These are phyloP conservation scores for Colletotrichum limetticola DNA, from an alignment of 2,329 filamentous ascomycete genomes.

Conservation along the genomic window DNA sequence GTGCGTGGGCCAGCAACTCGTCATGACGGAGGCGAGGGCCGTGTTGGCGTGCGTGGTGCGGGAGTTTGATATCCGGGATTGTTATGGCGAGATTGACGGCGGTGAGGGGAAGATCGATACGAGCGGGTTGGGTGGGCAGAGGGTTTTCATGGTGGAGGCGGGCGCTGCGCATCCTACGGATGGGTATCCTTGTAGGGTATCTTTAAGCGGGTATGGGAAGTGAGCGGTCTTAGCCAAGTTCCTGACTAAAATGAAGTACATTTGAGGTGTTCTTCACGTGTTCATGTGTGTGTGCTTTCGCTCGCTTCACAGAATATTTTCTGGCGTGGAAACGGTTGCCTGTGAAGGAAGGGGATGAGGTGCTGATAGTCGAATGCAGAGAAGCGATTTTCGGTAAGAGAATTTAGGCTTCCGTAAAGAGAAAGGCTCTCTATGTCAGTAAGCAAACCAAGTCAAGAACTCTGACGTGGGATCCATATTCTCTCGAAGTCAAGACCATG, in stretches of 20 bases:
- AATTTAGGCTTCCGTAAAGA: neutral
- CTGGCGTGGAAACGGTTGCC: too few relatives aligned
- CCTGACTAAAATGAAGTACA: neutral
- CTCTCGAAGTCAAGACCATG: neutral
- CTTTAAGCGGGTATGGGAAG: slow-evolving; percentile 11
- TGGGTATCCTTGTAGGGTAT: slow-evolving; percentile 28
- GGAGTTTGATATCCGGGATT: slow-evolving; percentile 52
- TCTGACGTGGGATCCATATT: neutral
- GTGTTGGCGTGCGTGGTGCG: slow-evolving; percentile 57
- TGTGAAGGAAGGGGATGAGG: neutral
- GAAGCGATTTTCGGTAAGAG: neutral
- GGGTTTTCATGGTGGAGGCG: slow-evolving; percentile 32
- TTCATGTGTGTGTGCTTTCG: neutral
- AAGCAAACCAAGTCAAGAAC: neutral
- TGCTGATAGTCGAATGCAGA: neutral
- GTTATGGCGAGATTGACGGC: slow-evolving; percentile 30
- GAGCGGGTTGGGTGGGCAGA: slow-evolving; percentile 25
- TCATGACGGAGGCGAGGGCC: slow-evolving; percentile 58
- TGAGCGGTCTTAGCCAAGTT: neutral
- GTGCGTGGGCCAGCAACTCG: slow-evolving; percentile 55
- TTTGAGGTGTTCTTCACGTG: neutral
- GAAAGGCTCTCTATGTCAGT: neutral
- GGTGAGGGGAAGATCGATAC: slow-evolving; percentile 15
- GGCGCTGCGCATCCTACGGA: slow-evolving; percentile 33
- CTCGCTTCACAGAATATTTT: neutral